Evolutionary conservation across 805 yeast genomes (phyloP), one percentile per base, ranked within the genome.

Genomic region (Myxozyma geophila): DNA sequence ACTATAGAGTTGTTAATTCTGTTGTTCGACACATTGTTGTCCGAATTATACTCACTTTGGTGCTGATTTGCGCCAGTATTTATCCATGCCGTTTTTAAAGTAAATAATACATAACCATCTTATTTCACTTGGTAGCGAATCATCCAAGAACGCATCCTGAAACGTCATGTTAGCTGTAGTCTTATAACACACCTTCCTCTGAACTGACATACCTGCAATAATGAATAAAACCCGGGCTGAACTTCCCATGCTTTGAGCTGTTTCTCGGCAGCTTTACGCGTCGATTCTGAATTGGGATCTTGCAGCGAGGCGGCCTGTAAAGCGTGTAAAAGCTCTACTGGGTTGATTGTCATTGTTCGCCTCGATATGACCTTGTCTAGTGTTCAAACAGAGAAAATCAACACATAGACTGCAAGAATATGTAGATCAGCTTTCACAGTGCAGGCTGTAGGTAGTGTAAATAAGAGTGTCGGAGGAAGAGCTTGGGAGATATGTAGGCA

Each of bases 51-150:
- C 80, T 23, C 80, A 78, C 71, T 83, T 77, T 40, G 80, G 76
- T 19, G 90, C 80, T 0, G 90, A 80, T 0, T 87, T 79, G 63
- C 97, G 80, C 98, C 99, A 93, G 71, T 85, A 85, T 72, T 83
- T 85, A 17, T 90, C 96, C 21, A 91, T 80, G 1, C 96, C 96
- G 74, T 93, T 93, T 72, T 95, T 93, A 75, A 93, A 85, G 67
- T 88, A 89, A 48, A 93, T 93, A 1, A 91, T 81, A 0, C 96
- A 92, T 33, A 92, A 78, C 96, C 97, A 92, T 71, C 98, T 80
- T 7, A 85, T 78, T 63, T 88, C 89, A 37, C 88, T 75, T 0
- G 92, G 82, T 17, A 83, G 70, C 0, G 85, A 80, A 2, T 79
- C 72, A 66, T 89, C 87, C 59, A 85, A 77, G 74, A 90, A 92